Conservation (phyloP, 805 yeast genomes). For the Jamesozyma piceae region DNA sequence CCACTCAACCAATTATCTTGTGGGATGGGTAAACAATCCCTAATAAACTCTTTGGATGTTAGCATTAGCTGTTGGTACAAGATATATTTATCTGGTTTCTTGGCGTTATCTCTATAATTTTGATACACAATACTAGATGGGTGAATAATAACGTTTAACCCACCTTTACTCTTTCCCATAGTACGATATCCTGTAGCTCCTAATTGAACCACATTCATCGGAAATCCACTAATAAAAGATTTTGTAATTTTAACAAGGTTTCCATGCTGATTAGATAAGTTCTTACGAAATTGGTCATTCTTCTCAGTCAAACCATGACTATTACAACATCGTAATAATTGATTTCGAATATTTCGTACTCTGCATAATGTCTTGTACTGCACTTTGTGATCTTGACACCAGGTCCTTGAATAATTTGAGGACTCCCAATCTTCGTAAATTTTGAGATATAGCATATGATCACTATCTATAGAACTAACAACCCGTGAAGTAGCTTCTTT, state of each 20-base stretch:
- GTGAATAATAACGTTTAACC: constrained; percentile 69
- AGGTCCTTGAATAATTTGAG: constrained; percentile 54
- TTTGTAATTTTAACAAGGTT: constrained; percentile 6
- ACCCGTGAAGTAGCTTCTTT: constrained; percentile 26
- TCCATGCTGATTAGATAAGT: not conserved
- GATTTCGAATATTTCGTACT: constrained; percentile 62
- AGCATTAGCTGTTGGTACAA: constrained; percentile 76
- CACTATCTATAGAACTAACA: constrained; percentile 49
- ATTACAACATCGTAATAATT: constrained; percentile 52
- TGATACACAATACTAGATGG: constrained; percentile 69
- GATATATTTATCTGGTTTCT: constrained; percentile 66
- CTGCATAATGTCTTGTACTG: constrained; percentile 66
- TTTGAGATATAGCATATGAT: constrained; percentile 67
- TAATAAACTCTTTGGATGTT: constrained; percentile 83
- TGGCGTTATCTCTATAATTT: constrained; percentile 29
- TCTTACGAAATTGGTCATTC: constrained; percentile 9
- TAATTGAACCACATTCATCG: constrained; percentile 25
- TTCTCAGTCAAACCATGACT: constrained; percentile 20
- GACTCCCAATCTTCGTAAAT: constrained; percentile 72
- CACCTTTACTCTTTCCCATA: constrained; percentile 37
- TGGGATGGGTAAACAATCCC: constrained; percentile 61
- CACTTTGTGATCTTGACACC: constrained; percentile 81
- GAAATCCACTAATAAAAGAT: constrained; percentile 29
- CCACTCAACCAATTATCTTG: constrained; percentile 66
- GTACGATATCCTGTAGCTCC: constrained; percentile 25